These are phyloP conservation scores for Pyrenula aspistea DNA, from an alignment of 495 filamentous ascomycete genomes.

Conservation along the genomic window DNA sequence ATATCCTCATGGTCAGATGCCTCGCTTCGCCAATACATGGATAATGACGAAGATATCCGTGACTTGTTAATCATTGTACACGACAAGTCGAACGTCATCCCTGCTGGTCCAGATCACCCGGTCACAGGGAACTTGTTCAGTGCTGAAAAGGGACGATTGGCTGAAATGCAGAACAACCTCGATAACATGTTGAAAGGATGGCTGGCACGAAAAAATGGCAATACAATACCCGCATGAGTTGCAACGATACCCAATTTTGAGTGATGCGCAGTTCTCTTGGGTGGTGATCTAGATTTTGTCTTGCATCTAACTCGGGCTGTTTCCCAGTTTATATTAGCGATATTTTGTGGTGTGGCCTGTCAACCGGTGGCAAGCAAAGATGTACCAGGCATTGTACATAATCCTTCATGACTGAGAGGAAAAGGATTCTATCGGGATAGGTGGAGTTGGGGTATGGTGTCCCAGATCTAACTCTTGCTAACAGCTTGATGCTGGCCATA, in stretches of 20 bases:
- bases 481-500: neutral
- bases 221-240: conserved; percentile 7
- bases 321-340: too few species aligned
- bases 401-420: neutral
- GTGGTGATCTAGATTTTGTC: too few species aligned
- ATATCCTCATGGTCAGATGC: conserved; percentile 69
- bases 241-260: neutral
- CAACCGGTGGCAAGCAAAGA: neutral
- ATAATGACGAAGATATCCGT: conserved; percentile 81
- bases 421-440: neutral
- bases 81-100: conserved; percentile 70
- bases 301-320: too few species aligned
- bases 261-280: too few species aligned
- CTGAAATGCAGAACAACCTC: conserved; percentile 71
- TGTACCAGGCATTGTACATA: neutral
- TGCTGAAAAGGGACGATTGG: conserved; percentile 69
- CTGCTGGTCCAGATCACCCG: conserved; percentile 70
- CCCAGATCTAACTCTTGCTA: neutral
- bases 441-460: neutral
- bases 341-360: too few species aligned
- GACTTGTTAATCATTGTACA: conserved; percentile 87
- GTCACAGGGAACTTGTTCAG: conserved; percentile 69
- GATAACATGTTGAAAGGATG: conserved; percentile 80
- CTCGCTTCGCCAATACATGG: conserved; percentile 75
- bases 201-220: conserved; percentile 46